phyloP scores from a whole-genome alignment of 768 basidiomycete genomes.

The Podaxis sp. region DNA sequence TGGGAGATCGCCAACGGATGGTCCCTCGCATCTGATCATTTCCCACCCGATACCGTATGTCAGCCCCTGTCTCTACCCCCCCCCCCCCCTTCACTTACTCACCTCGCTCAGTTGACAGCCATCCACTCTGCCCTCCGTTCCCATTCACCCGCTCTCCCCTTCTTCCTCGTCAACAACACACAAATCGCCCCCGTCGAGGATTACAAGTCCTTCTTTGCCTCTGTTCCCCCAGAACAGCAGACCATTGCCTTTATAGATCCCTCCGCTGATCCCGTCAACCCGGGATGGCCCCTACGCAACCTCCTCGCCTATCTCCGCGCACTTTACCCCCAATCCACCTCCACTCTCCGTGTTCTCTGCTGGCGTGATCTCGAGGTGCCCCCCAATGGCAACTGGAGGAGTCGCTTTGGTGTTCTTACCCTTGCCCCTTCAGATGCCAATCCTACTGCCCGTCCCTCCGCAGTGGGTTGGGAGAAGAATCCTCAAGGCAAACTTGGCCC shows the following conservation, averaged over 20 bases:
- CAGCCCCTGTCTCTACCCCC: background rate
- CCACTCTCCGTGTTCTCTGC: constrained; percentile 63
- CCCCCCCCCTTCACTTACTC: background rate
- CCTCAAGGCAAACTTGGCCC: constrained; percentile 83
- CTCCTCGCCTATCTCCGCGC: constrained; percentile 78
- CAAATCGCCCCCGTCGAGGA: constrained; percentile 54
- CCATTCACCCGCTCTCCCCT: constrained; percentile 40
- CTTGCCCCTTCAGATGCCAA: constrained; percentile 18
- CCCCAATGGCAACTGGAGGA: constrained; percentile 48
- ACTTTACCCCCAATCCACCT: constrained; percentile 47
- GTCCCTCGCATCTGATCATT: constrained; percentile 43
- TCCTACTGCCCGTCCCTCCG: constrained; percentile 41
- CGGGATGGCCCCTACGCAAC: constrained; percentile 94
- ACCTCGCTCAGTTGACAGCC: constrained; percentile 40
- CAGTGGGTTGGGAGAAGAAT: constrained; percentile 97
- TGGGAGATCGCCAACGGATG: constrained; percentile 83
- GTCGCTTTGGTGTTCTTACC: constrained; percentile 51
- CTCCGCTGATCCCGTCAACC: constrained; percentile 69
- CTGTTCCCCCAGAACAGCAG: constrained; percentile 27
- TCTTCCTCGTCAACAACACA: constrained; percentile 57
- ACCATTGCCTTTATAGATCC: constrained; percentile 80
- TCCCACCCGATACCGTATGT: constrained; percentile 42
- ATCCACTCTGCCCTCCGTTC: constrained; percentile 50
- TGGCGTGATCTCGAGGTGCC: constrained; percentile 66
- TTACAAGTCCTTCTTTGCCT: constrained; percentile 57